Evolutionary conservation across 306 rosid genomes (phyloP).

Genomic region (Gynostemma pentaphyllum): DNA sequence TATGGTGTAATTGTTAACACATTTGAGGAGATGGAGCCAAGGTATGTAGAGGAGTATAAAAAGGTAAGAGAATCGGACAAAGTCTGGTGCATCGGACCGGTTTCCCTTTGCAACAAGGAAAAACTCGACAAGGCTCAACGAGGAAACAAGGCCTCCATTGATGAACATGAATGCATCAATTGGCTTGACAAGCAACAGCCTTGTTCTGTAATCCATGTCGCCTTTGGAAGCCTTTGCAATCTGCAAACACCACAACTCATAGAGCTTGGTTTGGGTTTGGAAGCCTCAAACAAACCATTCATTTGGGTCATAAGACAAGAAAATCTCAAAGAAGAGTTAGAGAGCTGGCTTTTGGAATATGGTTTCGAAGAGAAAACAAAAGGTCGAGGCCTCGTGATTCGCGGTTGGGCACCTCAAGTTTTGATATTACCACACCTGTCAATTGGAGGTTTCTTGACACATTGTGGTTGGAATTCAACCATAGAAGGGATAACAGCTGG

Average conservation of each 20-base stretch:
- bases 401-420: conserved; percentile 26
- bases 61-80: conserved; percentile 20
- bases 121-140: conserved; percentile 37
- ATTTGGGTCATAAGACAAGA: conserved; percentile 18
- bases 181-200: conserved; percentile 40
- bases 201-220: conserved; percentile 36
- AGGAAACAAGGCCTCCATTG: conserved; percentile 29
- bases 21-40: conserved; percentile 33
- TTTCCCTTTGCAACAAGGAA: conserved; percentile 22
- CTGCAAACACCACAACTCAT: conserved; percentile 5
- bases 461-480: conserved; percentile 69
- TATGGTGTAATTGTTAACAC: conserved; percentile 19
- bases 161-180: conserved; percentile 12
- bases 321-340: conserved; percentile 12
- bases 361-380: conserved; percentile 13
- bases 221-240: conserved; percentile 31
- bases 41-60: conserved; percentile 26
- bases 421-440: conserved; percentile 23
- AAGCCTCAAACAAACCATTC: conserved; percentile 23
- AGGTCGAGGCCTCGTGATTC: conserved; percentile 11
- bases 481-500: conserved; percentile 41
- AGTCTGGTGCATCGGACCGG: conserved; percentile 46
- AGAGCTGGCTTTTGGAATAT: conserved; percentile 6
- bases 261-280: conserved; percentile 30
- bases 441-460: conserved; percentile 51